Base-by-base conservation (phyloP, 1,284 basidiomycete genomes). In the Ustilago shanxiensis region DNA sequence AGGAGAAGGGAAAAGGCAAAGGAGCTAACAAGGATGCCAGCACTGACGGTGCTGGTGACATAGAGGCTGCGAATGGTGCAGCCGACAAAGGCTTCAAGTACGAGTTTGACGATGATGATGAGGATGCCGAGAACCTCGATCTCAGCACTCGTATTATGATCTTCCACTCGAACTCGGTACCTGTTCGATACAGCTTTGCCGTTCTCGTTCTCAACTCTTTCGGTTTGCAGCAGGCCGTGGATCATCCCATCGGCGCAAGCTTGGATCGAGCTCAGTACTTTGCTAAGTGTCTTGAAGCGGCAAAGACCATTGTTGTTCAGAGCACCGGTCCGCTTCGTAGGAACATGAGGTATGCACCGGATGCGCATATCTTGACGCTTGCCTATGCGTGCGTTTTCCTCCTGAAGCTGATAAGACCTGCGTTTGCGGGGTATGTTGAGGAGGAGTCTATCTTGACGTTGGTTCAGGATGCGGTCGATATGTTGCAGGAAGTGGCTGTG, bases 191-290 rank as follows among this genome's bases (percentile, higher is more conserved):
- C 66, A 79, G 79, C 72, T 84, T 85, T 63, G 82, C 81, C 14
- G 79, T 83, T 24, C 70, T 84, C 10, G 68, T 85, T 24, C 88
- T 98, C 78, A 95, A 97, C 85, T 95, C 95, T 8, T 98, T 98
- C 80, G 95, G 95, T 2, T 89, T 98, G 61, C 95, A 98, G 86
- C 93, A 96, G 82, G 93, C 95, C 3, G 88, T 97, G 60, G 95
- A 96, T 49, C 82, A 82, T 29, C 81, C 82, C 0, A 79, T 77
- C 2, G 75, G 79, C 3, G 69, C 66, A 55, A 72, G 83, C 62
- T 64, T 84, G 57, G 84, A 86, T 53, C 70, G 70, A 60, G 85
- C 72, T 29, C 76, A 75, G 79, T 86, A 85, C 83, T 77, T 85
- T 77, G 71, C 80, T 71, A 65, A 86, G 80, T 82, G 82, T 72